Percentiles rank a stretch among this genome's conserved stretches.
Evolutionary conservation across 2,329 filamentous ascomycete species (phyloP).

Genomic region (Pseudocercospora cruenta): DNA sequence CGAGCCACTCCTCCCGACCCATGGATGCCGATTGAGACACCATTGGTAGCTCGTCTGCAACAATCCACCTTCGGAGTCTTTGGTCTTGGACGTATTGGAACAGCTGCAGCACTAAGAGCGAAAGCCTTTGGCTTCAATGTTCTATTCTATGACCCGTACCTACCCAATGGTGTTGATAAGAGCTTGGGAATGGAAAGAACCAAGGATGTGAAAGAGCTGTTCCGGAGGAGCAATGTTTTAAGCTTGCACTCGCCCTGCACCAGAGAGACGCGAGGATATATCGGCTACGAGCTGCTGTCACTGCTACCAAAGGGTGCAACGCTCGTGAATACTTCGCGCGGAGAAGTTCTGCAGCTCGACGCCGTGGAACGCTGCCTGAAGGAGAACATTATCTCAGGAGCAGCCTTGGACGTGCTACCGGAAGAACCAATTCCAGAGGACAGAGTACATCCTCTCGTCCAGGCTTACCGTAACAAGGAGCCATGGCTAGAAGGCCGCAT

Average conservation of each 20-base stretch:
- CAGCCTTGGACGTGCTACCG: slow-evolving; percentile 39
- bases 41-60: slow-evolving; percentile 34
- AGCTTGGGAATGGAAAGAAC: slow-evolving; percentile 36
- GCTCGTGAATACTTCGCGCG: slow-evolving; percentile 38
- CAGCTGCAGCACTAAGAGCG: slow-evolving; percentile 35
- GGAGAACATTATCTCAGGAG: slow-evolving; percentile 36
- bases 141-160: slow-evolving; percentile 39
- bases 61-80: slow-evolving; percentile 36
- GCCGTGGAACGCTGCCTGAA: slow-evolving; percentile 35
- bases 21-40: slow-evolving; percentile 35
- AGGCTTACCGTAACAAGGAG: slow-evolving; percentile 42
- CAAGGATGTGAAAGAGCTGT: slow-evolving; percentile 38
- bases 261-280: slow-evolving; percentile 59
- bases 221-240: slow-evolving; percentile 60
- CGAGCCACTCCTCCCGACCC: slow-evolving; percentile 36
- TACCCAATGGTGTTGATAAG: slow-evolving; percentile 39
- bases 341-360: slow-evolving; percentile 39
- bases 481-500: slow-evolving; percentile 48
- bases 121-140: slow-evolving; percentile 39
- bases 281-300: slow-evolving; percentile 37
- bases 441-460: slow-evolving; percentile 34
- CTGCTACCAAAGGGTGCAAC: slow-evolving; percentile 35
- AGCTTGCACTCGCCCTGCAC: slow-evolving; percentile 73
- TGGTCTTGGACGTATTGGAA: slow-evolving; percentile 38
- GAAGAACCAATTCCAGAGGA: slow-evolving; percentile 39